Evolutionary conservation across 371 early-diverging fungal genomes (phyloP).

Genomic region (Furculomyces boomerangus): DNA sequence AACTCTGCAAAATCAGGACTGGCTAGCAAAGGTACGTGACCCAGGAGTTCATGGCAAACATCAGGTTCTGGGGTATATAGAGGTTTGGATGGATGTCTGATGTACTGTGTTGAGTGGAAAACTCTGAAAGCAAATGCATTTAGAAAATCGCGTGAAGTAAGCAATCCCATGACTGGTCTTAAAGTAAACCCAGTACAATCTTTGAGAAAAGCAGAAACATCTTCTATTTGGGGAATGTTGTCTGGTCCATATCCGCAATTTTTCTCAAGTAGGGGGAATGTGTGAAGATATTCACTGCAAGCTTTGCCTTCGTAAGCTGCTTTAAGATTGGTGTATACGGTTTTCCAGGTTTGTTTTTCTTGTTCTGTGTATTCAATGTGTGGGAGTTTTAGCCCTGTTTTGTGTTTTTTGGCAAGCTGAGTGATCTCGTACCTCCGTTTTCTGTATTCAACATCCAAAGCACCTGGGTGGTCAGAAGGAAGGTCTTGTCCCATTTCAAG

Average conservation of each 20-base stretch:
- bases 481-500: slow-evolving; percentile 82
- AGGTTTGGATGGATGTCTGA: slow-evolving; percentile 80
- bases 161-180: slow-evolving; percentile 88
- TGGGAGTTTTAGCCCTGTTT: slow-evolving; percentile 57
- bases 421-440: slow-evolving; percentile 75
- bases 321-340: slow-evolving; percentile 58
- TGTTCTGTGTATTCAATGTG: slow-evolving; percentile 60
- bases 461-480: slow-evolving; percentile 89
- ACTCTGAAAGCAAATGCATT: slow-evolving; percentile 96
- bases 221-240: slow-evolving; percentile 80
- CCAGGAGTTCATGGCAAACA: slow-evolving; percentile 54
- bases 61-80: slow-evolving; percentile 90
- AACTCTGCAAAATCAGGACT: slow-evolving; percentile 94
- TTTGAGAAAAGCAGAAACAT: slow-evolving; percentile 81
- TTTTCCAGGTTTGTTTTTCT: slow-evolving; percentile 77
- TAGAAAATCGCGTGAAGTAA: slow-evolving; percentile 85
- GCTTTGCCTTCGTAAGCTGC: slow-evolving; percentile 72
- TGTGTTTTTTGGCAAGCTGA: slow-evolving; percentile 44
- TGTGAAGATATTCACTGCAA: slow-evolving; percentile 79
- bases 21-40: slow-evolving; percentile 77
- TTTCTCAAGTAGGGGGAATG: slow-evolving; percentile 73
- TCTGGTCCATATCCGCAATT: slow-evolving; percentile 80
- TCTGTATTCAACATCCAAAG: slow-evolving; percentile 71
- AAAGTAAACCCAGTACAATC: slow-evolving; percentile 92
- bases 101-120: slow-evolving; percentile 93